Conservation (phyloP, 768 basidiomycete species). For the Trametes cinnabarina region DNA sequence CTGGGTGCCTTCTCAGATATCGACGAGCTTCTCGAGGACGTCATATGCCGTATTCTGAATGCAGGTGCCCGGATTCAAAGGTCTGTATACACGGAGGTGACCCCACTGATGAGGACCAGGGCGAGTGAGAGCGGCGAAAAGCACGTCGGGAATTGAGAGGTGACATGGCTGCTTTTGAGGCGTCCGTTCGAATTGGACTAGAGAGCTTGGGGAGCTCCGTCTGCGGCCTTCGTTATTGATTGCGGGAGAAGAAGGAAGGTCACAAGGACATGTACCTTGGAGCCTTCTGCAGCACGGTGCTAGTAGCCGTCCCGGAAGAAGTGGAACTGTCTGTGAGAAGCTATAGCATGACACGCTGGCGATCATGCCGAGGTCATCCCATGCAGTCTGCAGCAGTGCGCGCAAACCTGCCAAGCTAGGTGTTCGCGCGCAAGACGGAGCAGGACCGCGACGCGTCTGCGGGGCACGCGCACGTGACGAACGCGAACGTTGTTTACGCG, state of each 20-base stretch:
- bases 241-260: conserved; percentile 1
- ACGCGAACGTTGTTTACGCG: conserved; percentile 34
- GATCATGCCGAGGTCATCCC: conserved; percentile 1
- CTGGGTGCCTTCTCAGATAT: conserved; percentile 5
- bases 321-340: not conserved
- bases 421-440: no score
- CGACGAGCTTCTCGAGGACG: conserved; percentile 13
- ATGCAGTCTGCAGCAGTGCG: not conserved
- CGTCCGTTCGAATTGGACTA: not conserved
- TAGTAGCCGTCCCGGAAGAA: conserved; percentile 3
- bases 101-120: not conserved
- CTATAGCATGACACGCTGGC: not conserved
- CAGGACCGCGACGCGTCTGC: not conserved
- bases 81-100: not conserved
- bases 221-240: not conserved
- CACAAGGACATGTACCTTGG: conserved; percentile 11
- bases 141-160: not conserved
- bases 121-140: not conserved
- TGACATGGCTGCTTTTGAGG: conserved; percentile 10
- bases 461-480: conserved; percentile 25
- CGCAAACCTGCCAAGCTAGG: no score
- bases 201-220: not conserved
- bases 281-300: no score
- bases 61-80: not conserved
- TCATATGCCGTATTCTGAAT: not conserved